A percentile compares a stretch with the other conserved stretches of the same genome.
These are phyloP conservation scores for Aspergillus leporis DNA, from an alignment of 495 filamentous ascomycete species.

Conservation along the genomic window DNA sequence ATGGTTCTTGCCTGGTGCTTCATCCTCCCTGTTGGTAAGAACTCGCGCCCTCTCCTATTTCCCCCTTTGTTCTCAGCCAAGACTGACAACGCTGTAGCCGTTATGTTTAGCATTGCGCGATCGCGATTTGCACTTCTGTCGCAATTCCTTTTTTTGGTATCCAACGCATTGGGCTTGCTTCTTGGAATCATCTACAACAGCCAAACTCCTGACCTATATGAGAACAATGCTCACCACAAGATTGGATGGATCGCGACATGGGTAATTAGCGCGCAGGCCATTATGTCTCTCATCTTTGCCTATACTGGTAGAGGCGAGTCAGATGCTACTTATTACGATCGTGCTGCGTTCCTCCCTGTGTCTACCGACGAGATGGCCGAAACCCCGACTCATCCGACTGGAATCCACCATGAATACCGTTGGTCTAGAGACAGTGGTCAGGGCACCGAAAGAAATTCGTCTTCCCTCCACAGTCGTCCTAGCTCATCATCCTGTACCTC, in stretches of 20 bases:
- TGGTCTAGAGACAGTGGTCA: slow-evolving; percentile 89
- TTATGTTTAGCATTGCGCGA: slow-evolving; percentile 81
- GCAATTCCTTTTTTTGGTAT: slow-evolving; percentile 73
- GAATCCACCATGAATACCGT: slow-evolving; percentile 51
- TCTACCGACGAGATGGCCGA: slow-evolving; percentile 66
- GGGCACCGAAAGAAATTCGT: slow-evolving; percentile 73
- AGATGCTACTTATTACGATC: slow-evolving; percentile 32
- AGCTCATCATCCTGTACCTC: slow-evolving; percentile 56
- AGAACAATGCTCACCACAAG: slow-evolving; percentile 84
- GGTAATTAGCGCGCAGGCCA: slow-evolving; percentile 65
- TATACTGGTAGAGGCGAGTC: slow-evolving; percentile 44
- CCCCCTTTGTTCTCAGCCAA: slow-evolving; percentile 1
- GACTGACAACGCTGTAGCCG: slow-evolving; percentile 49
- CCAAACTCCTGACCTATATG: slow-evolving; percentile 84
- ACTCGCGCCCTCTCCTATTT: not conserved
- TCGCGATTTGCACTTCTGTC: slow-evolving; percentile 72
- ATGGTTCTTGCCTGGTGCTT: slow-evolving; percentile 85
- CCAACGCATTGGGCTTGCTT: slow-evolving; percentile 71
- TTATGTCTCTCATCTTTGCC: slow-evolving; percentile 63
- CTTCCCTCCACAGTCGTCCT: slow-evolving; percentile 67
- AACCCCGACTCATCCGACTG: slow-evolving; percentile 52
- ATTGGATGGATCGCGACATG: slow-evolving; percentile 85
- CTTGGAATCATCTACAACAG: slow-evolving; percentile 76
- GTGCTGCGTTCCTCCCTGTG: slow-evolving; percentile 63
- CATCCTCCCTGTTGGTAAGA: slow-evolving; percentile 78